Evolutionary conservation across 345 rosid species (phyloP).

Genomic region (Populus nigra): DNA sequence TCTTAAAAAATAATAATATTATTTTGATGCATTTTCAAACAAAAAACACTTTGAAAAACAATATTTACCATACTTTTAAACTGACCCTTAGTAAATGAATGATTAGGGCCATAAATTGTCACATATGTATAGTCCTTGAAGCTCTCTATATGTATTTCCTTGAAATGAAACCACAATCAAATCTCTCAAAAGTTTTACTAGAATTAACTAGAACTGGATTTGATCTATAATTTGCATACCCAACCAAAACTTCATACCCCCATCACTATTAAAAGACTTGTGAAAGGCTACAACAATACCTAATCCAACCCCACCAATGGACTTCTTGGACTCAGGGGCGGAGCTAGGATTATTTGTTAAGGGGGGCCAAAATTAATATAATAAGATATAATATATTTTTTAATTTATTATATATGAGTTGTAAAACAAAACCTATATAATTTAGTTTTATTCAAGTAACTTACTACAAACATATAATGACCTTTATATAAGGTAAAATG

Average conservation of each 20-base stretch:
- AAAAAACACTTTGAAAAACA: too few species aligned
- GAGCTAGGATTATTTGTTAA: too few species aligned
- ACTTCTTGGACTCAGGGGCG: constrained; percentile 74
- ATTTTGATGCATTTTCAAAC: too few species aligned
- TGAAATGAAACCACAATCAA: constrained; percentile 7
- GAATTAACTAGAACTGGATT: constrained; percentile 35
- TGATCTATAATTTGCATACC: constrained; percentile 32
- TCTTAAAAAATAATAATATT: too few species aligned
- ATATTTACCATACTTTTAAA: too few species aligned
- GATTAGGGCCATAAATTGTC: constrained; percentile 47
- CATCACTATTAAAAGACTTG: constrained; percentile 30
- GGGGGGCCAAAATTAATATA: too few species aligned
- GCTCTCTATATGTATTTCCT: constrained; percentile 42
- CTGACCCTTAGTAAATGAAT: constrained; percentile 41
- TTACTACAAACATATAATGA: too few species aligned
- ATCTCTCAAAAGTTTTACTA: constrained; percentile 17
- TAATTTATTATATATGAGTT: too few species aligned
- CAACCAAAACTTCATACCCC: constrained; percentile 25
- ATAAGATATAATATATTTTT: too few species aligned
- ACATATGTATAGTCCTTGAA: constrained; percentile 65
- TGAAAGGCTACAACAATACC: constrained; percentile 81
- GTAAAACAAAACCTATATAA: too few species aligned
- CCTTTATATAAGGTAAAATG: too few species aligned
- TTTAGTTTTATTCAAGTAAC: too few species aligned
- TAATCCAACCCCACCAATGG: constrained; percentile 78